Evolutionary conservation across 2,329 filamentous ascomycete species (phyloP).

Genomic region (Zymoseptoria pseudotritici): DNA sequence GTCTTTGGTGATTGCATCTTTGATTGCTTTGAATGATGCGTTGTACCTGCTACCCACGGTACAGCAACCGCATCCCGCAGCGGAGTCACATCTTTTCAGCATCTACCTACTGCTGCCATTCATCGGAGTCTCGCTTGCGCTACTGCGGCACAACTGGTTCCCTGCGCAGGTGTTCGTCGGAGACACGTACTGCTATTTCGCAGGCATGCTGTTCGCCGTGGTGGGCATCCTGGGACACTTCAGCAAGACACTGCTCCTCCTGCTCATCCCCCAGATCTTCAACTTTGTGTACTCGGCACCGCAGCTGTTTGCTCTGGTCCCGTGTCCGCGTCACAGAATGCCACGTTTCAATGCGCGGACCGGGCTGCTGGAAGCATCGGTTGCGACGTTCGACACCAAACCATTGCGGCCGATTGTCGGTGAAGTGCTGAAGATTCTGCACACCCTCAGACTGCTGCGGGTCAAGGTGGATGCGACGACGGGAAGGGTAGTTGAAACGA

Average conservation of each 20-base stretch:
- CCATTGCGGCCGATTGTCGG: slow-evolving; percentile 62
- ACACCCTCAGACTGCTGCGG: slow-evolving; percentile 59
- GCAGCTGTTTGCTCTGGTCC: slow-evolving; percentile 82
- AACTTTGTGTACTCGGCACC: slow-evolving; percentile 93
- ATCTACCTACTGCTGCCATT: slow-evolving; percentile 92
- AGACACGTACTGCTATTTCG: slow-evolving; percentile 99
- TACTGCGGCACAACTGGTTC: slow-evolving; percentile 91
- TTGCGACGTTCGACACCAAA: slow-evolving; percentile 61
- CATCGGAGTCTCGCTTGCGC: slow-evolving; percentile 79
- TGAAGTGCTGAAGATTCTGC: slow-evolving; percentile 59
- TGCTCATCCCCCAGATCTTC: slow-evolving; percentile 89
- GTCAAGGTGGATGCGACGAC: slow-evolving; percentile 56
- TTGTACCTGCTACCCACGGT: slow-evolving; percentile 63
- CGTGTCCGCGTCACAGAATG: slow-evolving; percentile 86
- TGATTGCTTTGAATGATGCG: slow-evolving; percentile 78
- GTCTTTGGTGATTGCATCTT: slow-evolving; percentile 77
- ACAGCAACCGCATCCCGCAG: slow-evolving; percentile 83
- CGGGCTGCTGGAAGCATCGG: slow-evolving; percentile 77
- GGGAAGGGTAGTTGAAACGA: slow-evolving; percentile 68
- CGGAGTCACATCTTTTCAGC: slow-evolving; percentile 91
- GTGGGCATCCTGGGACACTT: slow-evolving; percentile 96
- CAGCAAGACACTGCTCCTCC: slow-evolving; percentile 86
- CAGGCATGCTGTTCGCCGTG: slow-evolving; percentile 96
- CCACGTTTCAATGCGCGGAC: slow-evolving; percentile 81
- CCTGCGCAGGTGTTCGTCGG: slow-evolving; percentile 92